Base-by-base conservation (phyloP, 2,329 filamentous ascomycete genomes). In the Calonectria naviculata region DNA sequence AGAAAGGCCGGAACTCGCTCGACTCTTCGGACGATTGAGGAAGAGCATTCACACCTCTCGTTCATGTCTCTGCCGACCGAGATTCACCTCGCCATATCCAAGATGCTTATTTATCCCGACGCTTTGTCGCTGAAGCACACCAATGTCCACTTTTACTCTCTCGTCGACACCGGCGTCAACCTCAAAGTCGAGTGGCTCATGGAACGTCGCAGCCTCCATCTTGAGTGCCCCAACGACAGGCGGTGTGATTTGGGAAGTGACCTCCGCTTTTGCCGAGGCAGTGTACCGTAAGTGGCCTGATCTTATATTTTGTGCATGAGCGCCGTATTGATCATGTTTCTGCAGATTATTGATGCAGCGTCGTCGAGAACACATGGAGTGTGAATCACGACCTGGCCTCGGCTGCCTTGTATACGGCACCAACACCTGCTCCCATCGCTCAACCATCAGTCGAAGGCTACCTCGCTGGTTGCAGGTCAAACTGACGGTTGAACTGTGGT, bases 131-230 rank as follows among this genome's bases (percentile, higher is more conserved):
- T 94, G 19, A 94, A 94, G 78, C 92, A 94, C 79, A 89, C 89
- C 24, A 91, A 84, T 78, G 87, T 87, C 69, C 86, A 93, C 78
- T 92, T 94, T 80, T 92, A 91, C 82, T 77, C 81, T 58, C 81
- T 93, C 2, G 91, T 94, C 71, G 87, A 92, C 79, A 94, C 92
- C 0, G 91, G 90, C 41, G 84, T 94, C 34, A 81, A 85, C 31
- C 84, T 93, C 52, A 93, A 94, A 79, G 88, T 94, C 15, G 88
- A 89, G 68, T 94, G 93, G 93, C 85, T 94, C 5, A 85, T 94
- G 70, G 87, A 92, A 75, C 88, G 92, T 15, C 87, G 91, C 21
- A 87, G 84, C 54, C 84, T 91, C 41, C 90, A 92, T 69, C 87
- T 94, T 10, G 89, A 93, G 74, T 93, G 91, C 75, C 93, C 92